These are phyloP conservation scores for Cryomyces minteri DNA, from an alignment of 495 filamentous ascomycete genomes.

Conservation along the genomic window DNA sequence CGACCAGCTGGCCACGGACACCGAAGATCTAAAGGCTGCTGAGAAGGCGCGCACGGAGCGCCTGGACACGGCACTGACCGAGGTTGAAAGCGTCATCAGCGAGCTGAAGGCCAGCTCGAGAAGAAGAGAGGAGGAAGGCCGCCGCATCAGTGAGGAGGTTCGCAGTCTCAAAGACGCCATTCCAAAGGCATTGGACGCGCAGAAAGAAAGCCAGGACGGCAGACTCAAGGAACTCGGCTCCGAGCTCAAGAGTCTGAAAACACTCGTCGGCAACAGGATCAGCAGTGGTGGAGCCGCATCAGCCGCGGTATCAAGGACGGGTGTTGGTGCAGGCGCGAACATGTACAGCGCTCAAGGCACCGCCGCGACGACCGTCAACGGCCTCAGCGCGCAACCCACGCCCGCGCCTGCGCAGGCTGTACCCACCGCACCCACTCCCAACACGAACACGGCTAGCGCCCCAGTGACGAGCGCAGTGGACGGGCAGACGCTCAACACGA, in stretches of 20 bases:
- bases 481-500: not conserved
- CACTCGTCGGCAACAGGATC: slow-evolving; percentile 65
- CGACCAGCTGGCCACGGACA: slow-evolving; percentile 82
- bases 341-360: not conserved
- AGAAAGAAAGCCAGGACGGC: slow-evolving; percentile 66
- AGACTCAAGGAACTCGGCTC: slow-evolving; percentile 67
- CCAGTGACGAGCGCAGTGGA: not conserved
- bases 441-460: not conserved
- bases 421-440: no score
- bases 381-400: not conserved
- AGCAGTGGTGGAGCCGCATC: slow-evolving; percentile 24
- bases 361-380: not conserved
- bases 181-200: slow-evolving; percentile 69
- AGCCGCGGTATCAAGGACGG: slow-evolving; percentile 1
- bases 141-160: slow-evolving; percentile 73
- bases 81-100: slow-evolving; percentile 64
- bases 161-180: slow-evolving; percentile 63
- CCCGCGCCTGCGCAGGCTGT: not conserved
- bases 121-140: slow-evolving; percentile 67
- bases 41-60: slow-evolving; percentile 73
- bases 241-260: slow-evolving; percentile 86
- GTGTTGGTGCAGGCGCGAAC: not conserved
- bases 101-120: slow-evolving; percentile 63
- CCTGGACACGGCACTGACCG: slow-evolving; percentile 62
- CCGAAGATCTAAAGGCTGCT: slow-evolving; percentile 62